phyloP scores from a whole-genome alignment of 2,329 filamentous ascomycete genomes.

The Colletotrichum sp. region DNA sequence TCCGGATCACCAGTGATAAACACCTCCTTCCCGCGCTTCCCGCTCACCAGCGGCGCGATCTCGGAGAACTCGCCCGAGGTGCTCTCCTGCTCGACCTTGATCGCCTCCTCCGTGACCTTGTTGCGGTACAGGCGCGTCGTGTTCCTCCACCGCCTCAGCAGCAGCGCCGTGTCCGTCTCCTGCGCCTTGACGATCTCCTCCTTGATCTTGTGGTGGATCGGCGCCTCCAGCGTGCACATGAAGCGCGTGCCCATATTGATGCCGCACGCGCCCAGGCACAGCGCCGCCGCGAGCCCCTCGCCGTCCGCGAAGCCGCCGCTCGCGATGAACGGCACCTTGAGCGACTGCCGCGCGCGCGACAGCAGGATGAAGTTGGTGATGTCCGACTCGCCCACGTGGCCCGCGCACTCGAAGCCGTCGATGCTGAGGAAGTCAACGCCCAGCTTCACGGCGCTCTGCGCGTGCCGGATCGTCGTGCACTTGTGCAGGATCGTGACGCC shows the following conservation, averaged over 20 bases:
- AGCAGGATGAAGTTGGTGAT: constrained; percentile 92
- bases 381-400: constrained; percentile 84
- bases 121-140: constrained; percentile 89
- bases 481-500: constrained; percentile 89
- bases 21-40: constrained; percentile 88
- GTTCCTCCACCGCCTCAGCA: constrained; percentile 91
- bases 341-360: constrained; percentile 80
- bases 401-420: constrained; percentile 97
- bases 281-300: constrained; percentile 87
- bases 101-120: constrained; percentile 80
- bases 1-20: constrained; percentile 92
- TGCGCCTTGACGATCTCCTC: constrained; percentile 85
- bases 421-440: constrained; percentile 97
- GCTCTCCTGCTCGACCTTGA: constrained; percentile 84
- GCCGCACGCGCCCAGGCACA: constrained; percentile 88
- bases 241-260: constrained; percentile 99
- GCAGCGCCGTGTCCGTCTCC: constrained; percentile 89
- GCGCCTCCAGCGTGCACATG: constrained; percentile 94
- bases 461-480: constrained; percentile 95
- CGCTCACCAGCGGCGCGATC: constrained; percentile 85
- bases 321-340: constrained; percentile 91
- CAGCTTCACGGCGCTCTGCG: constrained; percentile 87
- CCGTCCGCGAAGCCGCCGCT: constrained; percentile 96
- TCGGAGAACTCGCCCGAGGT: constrained; percentile 87
- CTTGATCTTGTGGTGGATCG: constrained; percentile 94